These are phyloP conservation scores for Alloteropsis angusta DNA, from an alignment of 202 grass and related monocot species.

Conservation along the genomic window DNA sequence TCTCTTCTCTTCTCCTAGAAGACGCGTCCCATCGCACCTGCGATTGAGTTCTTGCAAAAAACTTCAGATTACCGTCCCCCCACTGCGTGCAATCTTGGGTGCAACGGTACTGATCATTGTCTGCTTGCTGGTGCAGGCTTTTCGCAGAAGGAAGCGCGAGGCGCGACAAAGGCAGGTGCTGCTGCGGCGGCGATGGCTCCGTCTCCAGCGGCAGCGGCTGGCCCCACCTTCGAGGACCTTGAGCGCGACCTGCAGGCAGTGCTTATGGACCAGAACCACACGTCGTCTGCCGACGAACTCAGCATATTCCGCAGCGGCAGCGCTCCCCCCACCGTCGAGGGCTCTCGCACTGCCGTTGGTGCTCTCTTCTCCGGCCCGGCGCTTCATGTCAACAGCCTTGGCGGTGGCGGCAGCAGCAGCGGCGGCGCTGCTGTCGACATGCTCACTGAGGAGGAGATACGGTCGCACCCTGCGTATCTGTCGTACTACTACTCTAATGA, in stretches of 20 bases:
- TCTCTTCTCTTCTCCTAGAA: neutral
- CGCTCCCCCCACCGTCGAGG: constrained; percentile 83
- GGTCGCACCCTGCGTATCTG: constrained; percentile 72
- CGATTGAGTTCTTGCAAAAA: neutral
- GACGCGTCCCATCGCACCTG: neutral
- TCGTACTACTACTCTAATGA: constrained; percentile 85
- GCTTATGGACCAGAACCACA: constrained; percentile 61
- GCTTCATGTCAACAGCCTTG: neutral
- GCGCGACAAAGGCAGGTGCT: neutral
- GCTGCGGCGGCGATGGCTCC: constrained; percentile 34
- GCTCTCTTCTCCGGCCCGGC: constrained; percentile 26
- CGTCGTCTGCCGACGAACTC: constrained; percentile 48
- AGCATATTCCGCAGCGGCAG: constrained; percentile 81
- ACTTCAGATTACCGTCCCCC: neutral
- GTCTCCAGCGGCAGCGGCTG: constrained; percentile 19
- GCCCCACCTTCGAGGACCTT: constrained; percentile 63
- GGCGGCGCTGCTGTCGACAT: constrained; percentile 7
- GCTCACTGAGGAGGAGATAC: constrained; percentile 69
- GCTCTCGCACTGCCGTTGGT: constrained; percentile 50
- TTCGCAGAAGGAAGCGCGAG: neutral
- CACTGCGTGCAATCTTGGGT: neutral
- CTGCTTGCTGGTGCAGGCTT: neutral
- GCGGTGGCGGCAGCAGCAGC: no score
- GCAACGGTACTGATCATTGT: neutral
- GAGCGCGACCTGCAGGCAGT: constrained; percentile 79